phyloP scores from a whole-genome alignment of 2,329 filamentous ascomycete genomes.

The Didymella pomorum region DNA sequence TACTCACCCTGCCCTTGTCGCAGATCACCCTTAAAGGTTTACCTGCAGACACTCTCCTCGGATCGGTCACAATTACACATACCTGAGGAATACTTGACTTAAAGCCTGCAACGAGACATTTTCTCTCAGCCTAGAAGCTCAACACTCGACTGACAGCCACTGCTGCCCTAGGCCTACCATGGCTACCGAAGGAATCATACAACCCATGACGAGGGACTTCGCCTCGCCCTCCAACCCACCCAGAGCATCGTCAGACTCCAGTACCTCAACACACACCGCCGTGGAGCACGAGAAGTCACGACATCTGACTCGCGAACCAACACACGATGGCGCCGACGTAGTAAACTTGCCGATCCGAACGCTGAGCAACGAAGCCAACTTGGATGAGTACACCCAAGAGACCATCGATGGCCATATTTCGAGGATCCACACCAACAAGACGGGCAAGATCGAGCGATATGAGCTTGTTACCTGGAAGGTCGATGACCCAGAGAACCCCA shows the following conservation, averaged over 20 bases:
- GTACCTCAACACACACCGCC: constrained; percentile 27
- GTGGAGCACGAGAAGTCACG: constrained; percentile 25
- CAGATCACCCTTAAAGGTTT: not conserved
- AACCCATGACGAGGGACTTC: constrained; percentile 26
- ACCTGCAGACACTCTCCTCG: not conserved
- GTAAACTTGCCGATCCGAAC: constrained; percentile 71
- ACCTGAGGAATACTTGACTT: not conserved
- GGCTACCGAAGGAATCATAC: constrained; percentile 27
- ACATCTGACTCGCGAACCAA: constrained; percentile 32
- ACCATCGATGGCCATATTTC: constrained; percentile 69
- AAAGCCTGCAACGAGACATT: not conserved
- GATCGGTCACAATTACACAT: not conserved
- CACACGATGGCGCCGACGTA: constrained; percentile 52
- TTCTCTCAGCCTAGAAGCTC: not conserved
- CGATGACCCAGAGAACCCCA: constrained; percentile 78
- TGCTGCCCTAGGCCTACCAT: constrained; percentile 18
- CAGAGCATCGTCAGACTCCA: constrained; percentile 19
- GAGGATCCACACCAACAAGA: constrained; percentile 62
- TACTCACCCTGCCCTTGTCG: not conserved
- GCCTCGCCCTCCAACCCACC: constrained; percentile 12
- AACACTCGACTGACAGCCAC: not conserved
- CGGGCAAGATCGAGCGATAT: constrained; percentile 59
- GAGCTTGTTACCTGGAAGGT: constrained; percentile 75
- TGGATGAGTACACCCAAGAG: constrained; percentile 73
- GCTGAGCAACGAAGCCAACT: constrained; percentile 61